Percentiles rank a stretch among this genome's conserved stretches.
phyloP scores from a whole-genome alignment of 2,329 filamentous ascomycete genomes.

The Beauveria asiatica region DNA sequence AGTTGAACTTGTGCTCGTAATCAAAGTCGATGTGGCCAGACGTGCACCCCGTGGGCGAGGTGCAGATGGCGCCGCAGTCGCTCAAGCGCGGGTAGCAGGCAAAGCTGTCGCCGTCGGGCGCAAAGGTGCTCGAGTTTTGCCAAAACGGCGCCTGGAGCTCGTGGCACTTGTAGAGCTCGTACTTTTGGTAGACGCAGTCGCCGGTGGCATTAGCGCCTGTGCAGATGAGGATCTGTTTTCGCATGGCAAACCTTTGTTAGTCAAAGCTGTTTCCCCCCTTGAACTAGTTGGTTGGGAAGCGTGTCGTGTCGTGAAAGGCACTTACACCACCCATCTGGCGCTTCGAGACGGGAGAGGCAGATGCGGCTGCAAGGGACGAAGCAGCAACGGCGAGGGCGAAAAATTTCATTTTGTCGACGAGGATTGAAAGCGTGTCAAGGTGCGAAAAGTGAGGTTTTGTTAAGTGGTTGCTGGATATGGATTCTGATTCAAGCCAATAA shows the following conservation, averaged over 20 bases:
- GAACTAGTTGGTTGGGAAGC: background rate
- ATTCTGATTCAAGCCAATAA: background rate
- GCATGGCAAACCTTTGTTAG: background rate
- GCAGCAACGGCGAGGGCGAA: constrained; percentile 15
- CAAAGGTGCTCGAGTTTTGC: constrained; percentile 39
- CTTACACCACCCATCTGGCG: constrained; percentile 40
- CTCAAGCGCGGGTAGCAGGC: constrained; percentile 37
- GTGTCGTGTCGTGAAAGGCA: constrained; percentile 12
- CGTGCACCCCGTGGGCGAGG: constrained; percentile 43
- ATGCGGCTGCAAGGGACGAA: constrained; percentile 11
- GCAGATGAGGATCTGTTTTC: constrained; percentile 38
- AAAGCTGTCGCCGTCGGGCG: constrained; percentile 40
- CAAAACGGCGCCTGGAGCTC: constrained; percentile 33
- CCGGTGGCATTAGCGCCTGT: constrained; percentile 42
- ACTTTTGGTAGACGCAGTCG: constrained; percentile 34
- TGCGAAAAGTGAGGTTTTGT: background rate
- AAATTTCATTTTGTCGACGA: constrained; percentile 22
- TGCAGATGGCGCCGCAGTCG: constrained; percentile 36
- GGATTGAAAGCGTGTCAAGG: too few relatives aligned
- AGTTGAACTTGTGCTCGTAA: constrained; percentile 38
- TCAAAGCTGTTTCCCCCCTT: background rate
- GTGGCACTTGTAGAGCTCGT: constrained; percentile 36
- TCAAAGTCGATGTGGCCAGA: constrained; percentile 38
- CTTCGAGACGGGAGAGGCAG: constrained; percentile 28
- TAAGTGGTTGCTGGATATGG: background rate